Evolutionary conservation across 78 protist species (phyloP).

Genomic region (Guillardia theta): DNA sequence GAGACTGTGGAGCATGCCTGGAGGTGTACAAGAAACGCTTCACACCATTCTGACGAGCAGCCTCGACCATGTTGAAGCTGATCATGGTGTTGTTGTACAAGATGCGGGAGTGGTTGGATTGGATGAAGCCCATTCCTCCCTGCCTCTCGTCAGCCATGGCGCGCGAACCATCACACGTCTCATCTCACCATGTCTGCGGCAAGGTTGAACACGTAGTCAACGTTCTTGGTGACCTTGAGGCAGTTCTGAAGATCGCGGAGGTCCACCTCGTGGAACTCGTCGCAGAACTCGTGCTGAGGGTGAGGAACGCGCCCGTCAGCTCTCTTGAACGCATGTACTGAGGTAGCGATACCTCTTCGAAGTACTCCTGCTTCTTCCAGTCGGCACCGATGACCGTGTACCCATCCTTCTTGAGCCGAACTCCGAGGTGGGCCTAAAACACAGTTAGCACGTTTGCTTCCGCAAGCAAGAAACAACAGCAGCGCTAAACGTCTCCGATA

Average conservation of each 20-base stretch:
- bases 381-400: constrained; percentile 71
- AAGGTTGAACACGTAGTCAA: constrained; percentile 70
- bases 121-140: constrained; percentile 92
- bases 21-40: constrained; percentile 70
- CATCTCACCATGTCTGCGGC: constrained; percentile 72
- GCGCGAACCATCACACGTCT: not conserved
- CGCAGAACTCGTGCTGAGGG: constrained; percentile 68
- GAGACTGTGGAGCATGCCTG: not conserved
- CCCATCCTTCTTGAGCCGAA: constrained; percentile 69
- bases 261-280: constrained; percentile 75
- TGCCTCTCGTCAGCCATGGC: too few species aligned
- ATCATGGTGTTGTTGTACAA: constrained; percentile 79
- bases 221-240: constrained; percentile 59
- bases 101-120: constrained; percentile 69
- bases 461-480: not conserved
- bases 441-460: not conserved
- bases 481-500: too few species aligned
- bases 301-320: not conserved
- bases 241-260: constrained; percentile 63
- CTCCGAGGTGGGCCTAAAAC: constrained; percentile 67
- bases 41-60: constrained; percentile 57
- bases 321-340: not conserved
- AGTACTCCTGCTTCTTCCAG: constrained; percentile 78
- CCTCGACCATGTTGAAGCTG: constrained; percentile 70
- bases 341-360: constrained; percentile 27